phyloP scores from a whole-genome alignment of 2,329 filamentous ascomycete species.

The Arthrobotrys sphaeroides region DNA sequence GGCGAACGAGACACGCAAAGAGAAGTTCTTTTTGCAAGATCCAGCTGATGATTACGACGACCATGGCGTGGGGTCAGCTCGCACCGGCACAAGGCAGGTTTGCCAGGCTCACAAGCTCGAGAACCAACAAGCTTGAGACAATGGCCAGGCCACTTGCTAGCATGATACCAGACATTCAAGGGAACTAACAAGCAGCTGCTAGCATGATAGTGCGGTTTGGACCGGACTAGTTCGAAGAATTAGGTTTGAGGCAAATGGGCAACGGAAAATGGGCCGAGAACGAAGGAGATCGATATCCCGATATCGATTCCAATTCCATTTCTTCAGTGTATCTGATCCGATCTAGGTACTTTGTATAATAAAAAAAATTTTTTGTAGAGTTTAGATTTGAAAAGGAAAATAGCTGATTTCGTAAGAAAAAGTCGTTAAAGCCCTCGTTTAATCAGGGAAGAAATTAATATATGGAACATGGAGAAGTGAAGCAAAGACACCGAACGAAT shows the following conservation, averaged over 20 bases:
- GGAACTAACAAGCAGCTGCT: too few relatives aligned
- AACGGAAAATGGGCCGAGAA: neutral
- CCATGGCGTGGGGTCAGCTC: constrained; percentile 1
- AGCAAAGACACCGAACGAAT: neutral
- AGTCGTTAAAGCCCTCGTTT: neutral
- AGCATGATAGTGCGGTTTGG: too few relatives aligned
- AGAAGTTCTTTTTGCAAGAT: neutral
- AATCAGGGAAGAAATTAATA: neutral
- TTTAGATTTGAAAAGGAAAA: neutral
- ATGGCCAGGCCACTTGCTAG: neutral
- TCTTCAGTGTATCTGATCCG: neutral
- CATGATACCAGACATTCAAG: too few relatives aligned
- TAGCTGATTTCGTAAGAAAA: neutral
- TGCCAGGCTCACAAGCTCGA: neutral
- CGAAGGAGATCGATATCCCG: neutral
- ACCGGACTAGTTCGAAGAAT: neutral
- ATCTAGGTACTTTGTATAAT: neutral
- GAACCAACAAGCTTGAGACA: neutral
- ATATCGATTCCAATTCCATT: constrained; percentile 4
- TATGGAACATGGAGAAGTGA: constrained; percentile 1
- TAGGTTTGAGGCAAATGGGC: constrained; percentile 1
- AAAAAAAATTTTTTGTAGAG: too few relatives aligned
- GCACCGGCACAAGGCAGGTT: neutral
- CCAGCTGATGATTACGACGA: constrained; percentile 20
- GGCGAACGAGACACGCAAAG: neutral